Evolutionary conservation across 768 basidiomycete species (phyloP).

Genomic region (Boletus rex-veris): DNA sequence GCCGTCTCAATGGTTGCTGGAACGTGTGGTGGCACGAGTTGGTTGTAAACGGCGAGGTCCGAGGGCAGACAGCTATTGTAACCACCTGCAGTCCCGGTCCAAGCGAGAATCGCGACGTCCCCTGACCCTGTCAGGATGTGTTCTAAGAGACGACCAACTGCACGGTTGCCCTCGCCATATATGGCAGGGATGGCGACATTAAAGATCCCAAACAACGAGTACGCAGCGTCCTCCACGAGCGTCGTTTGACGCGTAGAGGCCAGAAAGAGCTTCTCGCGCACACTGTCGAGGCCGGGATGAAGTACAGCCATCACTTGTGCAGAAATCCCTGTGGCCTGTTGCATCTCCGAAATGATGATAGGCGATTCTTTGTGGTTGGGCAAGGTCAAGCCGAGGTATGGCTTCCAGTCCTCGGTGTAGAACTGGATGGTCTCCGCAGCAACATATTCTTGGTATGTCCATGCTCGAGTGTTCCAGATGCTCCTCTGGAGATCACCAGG

Average conservation of each 20-base stretch:
- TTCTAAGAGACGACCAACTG: background rate
- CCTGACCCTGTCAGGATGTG: slow-evolving; percentile 1
- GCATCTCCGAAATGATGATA: background rate
- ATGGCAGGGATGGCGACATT: background rate
- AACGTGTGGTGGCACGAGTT: background rate
- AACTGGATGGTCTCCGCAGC: too few species aligned
- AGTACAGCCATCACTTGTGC: background rate
- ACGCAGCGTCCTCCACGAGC: background rate
- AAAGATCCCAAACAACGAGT: background rate
- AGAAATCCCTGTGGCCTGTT: background rate
- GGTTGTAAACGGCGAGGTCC: slow-evolving; percentile 2
- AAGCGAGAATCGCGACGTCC: background rate
- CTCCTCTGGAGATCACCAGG: background rate
- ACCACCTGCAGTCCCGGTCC: background rate
- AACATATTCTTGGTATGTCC: background rate
- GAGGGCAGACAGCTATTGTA: slow-evolving; percentile 3
- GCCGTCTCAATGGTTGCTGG: background rate
- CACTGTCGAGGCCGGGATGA: background rate
- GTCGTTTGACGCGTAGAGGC: background rate
- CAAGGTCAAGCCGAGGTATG: too few species aligned
- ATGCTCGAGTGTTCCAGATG: slow-evolving; percentile 2
- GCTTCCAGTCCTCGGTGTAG: too few species aligned
- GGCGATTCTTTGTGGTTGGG: too few species aligned
- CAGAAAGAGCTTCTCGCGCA: too few species aligned
- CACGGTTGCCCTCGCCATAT: background rate